phyloP scores from a whole-genome alignment of 2,329 filamentous ascomycete species.

The Diaporthe caulivora region DNA sequence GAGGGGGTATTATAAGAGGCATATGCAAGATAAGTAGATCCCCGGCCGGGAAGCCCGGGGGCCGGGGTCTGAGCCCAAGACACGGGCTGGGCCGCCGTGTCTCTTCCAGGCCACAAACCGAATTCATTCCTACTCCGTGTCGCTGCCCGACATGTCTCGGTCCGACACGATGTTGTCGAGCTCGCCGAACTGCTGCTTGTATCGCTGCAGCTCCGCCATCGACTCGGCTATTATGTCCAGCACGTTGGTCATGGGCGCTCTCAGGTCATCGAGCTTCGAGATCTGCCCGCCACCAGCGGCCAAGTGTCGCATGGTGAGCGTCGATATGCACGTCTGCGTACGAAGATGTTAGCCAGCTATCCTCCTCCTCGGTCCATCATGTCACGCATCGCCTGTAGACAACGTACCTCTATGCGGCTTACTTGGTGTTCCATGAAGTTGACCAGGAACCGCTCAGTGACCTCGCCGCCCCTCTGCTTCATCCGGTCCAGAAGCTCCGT shows the following conservation, averaged over 20 bases:
- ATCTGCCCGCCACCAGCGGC: slow-evolving; percentile 75
- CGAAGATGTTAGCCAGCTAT: slow-evolving; percentile 5
- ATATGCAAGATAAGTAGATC: slow-evolving; percentile 26
- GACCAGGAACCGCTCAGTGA: slow-evolving; percentile 88
- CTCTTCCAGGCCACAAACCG: neutral
- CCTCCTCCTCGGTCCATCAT: neutral
- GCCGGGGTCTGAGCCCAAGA: neutral
- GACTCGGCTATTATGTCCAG: slow-evolving; percentile 72
- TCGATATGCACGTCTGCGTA: slow-evolving; percentile 84
- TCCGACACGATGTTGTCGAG: slow-evolving; percentile 48
- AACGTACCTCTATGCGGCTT: slow-evolving; percentile 89
- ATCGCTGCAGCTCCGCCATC: slow-evolving; percentile 72
- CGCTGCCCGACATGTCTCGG: slow-evolving; percentile 48
- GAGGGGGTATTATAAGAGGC: slow-evolving; percentile 36
- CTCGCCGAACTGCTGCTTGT: slow-evolving; percentile 66
- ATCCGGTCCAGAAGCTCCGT: slow-evolving; percentile 82
- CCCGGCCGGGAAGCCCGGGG: neutral
- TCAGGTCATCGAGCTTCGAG: slow-evolving; percentile 76
- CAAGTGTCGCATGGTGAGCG: slow-evolving; percentile 83
- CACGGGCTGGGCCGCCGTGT: neutral
- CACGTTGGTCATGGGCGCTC: slow-evolving; percentile 82
- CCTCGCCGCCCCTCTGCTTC: slow-evolving; percentile 78
- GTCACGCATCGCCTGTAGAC: neutral
- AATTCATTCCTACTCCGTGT: slow-evolving; percentile 50
- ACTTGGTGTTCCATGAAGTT: slow-evolving; percentile 96